Conservation (phyloP, 345 rosid genomes). For the Abelmoschus esculentus region DNA sequence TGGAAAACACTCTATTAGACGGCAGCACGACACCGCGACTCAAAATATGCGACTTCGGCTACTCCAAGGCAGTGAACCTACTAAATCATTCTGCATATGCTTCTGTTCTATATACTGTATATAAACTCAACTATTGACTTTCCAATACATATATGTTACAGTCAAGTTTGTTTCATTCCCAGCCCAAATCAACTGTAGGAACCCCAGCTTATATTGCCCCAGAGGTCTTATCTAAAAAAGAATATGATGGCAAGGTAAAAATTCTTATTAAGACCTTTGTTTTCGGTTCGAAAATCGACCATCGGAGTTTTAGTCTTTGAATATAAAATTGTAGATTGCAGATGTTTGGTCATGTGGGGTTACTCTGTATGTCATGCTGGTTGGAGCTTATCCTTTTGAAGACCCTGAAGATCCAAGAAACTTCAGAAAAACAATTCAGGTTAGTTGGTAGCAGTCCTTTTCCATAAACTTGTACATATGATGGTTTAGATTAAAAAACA, state of each 20-base stretch:
- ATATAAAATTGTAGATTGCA: slow-evolving; percentile 22
- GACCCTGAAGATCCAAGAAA: slow-evolving; percentile 49
- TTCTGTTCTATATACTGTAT: not conserved
- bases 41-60: slow-evolving; percentile 86
- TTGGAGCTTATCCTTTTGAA: slow-evolving; percentile 60
- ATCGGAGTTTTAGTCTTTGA: no score
- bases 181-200: slow-evolving; percentile 95
- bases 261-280: no score
- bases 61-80: slow-evolving; percentile 48
- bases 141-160: slow-evolving; percentile 6
- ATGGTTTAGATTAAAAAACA: no score
- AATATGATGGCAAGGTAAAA: slow-evolving; percentile 77
- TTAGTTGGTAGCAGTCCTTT: not conserved
- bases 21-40: slow-evolving; percentile 68
- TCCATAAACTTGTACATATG: slow-evolving; percentile 9
- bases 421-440: slow-evolving; percentile 29
- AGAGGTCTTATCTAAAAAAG: slow-evolving; percentile 62
- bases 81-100: not conserved
- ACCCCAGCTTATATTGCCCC: slow-evolving; percentile 94
- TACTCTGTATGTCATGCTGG: slow-evolving; percentile 50
- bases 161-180: slow-evolving; percentile 87
- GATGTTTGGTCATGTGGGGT: slow-evolving; percentile 68
- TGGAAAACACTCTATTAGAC: slow-evolving; percentile 84
- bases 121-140: not conserved
- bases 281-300: no score